Percentiles rank a stretch among this genome's conserved stretches.
Evolutionary conservation across 2,329 filamentous ascomycete genomes (phyloP).

Genomic region (Alternaria triticina): DNA sequence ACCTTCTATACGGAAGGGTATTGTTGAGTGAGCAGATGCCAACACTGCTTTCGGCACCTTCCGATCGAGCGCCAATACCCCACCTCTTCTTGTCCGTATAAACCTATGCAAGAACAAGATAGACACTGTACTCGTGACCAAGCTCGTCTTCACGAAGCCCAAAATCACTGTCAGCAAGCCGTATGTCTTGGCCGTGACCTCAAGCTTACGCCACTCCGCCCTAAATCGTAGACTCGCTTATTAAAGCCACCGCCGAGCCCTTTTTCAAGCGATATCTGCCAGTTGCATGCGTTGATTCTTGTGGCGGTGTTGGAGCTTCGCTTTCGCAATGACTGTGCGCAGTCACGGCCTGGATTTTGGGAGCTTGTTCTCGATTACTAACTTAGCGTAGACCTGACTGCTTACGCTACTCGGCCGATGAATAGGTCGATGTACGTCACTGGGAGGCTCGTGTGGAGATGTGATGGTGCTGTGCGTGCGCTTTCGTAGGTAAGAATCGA

Average conservation of each 20-base stretch:
- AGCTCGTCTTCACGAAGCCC: background rate
- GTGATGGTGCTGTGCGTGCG: background rate
- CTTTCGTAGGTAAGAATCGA: background rate
- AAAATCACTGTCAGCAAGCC: conserved; percentile 9
- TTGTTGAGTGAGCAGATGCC: background rate
- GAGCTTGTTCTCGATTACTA: background rate
- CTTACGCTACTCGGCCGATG: background rate
- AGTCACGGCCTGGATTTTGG: background rate
- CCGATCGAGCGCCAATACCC: background rate
- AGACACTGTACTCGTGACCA: background rate
- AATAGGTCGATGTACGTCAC: background rate
- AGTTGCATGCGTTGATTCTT: background rate
- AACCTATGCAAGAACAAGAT: background rate
- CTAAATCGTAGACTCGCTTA: background rate
- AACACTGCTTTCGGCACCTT: background rate
- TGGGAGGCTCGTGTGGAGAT: background rate
- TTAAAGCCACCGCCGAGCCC: background rate
- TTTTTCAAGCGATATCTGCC: no score
- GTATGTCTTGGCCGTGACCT: conserved; percentile 11
- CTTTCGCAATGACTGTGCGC: background rate
- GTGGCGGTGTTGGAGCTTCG: background rate
- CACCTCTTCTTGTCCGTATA: background rate
- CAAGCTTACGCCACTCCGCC: background rate
- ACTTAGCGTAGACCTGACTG: background rate
- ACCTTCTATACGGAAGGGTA: background rate